Percentiles rank a stretch among this genome's conserved stretches.
Conservation (phyloP, 495 filamentous ascomycete species). For the Rostrohypoxylon terebratum region DNA sequence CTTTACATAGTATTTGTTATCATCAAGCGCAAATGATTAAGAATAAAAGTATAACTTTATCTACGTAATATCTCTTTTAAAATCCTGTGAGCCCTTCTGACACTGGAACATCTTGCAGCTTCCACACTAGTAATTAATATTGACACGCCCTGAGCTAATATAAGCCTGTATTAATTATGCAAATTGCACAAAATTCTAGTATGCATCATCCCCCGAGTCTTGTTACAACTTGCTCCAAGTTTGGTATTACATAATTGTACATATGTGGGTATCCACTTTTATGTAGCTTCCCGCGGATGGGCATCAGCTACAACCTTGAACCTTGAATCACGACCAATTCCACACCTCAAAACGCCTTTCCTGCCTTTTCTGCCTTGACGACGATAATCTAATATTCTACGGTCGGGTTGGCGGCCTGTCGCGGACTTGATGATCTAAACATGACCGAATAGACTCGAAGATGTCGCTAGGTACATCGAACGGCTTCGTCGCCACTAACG, state of each 20-base stretch:
- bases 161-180: background rate
- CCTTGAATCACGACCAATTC: background rate
- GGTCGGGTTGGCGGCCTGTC: constrained; percentile 36
- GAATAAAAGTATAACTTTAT: background rate
- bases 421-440: constrained; percentile 19
- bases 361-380: constrained; percentile 15
- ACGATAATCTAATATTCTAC: constrained; percentile 3
- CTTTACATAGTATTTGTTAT: constrained; percentile 2
- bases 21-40: background rate
- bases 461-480: constrained; percentile 61
- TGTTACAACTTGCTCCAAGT: background rate
- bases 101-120: background rate
- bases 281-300: background rate
- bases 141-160: background rate
- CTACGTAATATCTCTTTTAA: background rate
- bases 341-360: constrained; percentile 2
- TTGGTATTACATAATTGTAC: constrained; percentile 1
- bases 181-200: constrained; percentile 8
- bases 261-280: background rate
- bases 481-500: constrained; percentile 63
- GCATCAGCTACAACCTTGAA: background rate
- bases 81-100: background rate
- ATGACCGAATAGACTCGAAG: constrained; percentile 43
- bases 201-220: background rate
- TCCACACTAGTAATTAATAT: too few species aligned